Evolutionary conservation across 2,329 filamentous ascomycete genomes (phyloP).

Genomic region (Pseudogymnoascus verrucosus): DNA sequence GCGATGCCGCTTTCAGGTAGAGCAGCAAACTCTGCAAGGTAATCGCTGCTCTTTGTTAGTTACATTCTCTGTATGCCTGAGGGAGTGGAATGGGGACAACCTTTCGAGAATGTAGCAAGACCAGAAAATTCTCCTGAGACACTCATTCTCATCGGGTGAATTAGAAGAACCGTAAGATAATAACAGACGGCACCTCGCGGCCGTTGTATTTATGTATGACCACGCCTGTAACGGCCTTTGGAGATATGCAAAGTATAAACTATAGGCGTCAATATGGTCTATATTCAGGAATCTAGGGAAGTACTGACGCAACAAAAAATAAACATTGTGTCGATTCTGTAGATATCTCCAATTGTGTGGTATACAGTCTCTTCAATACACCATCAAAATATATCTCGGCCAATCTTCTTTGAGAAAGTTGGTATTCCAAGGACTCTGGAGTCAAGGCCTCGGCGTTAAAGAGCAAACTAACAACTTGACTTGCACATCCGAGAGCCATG

Average conservation of each 20-base stretch:
- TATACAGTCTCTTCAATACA: slow-evolving; percentile 38
- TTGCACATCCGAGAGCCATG: not conserved
- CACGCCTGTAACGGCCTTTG: slow-evolving; percentile 44
- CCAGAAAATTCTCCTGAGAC: slow-evolving; percentile 45
- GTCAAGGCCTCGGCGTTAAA: slow-evolving; percentile 15
- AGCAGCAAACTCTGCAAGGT: slow-evolving; percentile 43
- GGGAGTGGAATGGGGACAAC: slow-evolving; percentile 20
- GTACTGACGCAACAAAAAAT: slow-evolving; percentile 40
- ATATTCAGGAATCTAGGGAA: not conserved
- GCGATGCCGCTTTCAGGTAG: slow-evolving; percentile 43
- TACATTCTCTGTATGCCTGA: not conserved
- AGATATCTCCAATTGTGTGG: slow-evolving; percentile 39
- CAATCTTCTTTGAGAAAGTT: slow-evolving; percentile 29
- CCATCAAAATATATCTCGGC: slow-evolving; percentile 39
- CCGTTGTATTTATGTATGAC: slow-evolving; percentile 42
- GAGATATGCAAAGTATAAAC: slow-evolving; percentile 43
- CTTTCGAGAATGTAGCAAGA: slow-evolving; percentile 47
- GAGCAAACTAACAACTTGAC: slow-evolving; percentile 17
- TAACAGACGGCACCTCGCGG: slow-evolving; percentile 42
- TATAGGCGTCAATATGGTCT: slow-evolving; percentile 14
- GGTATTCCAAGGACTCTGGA: slow-evolving; percentile 25
- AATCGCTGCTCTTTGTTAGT: slow-evolving; percentile 32
- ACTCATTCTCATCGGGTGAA: slow-evolving; percentile 36
- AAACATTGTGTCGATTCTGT: slow-evolving; percentile 41
- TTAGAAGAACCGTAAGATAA: slow-evolving; percentile 35